Base-by-base conservation (phyloP, 192 early-diverging fungal species). In the Funneliformis geosporum region DNA sequence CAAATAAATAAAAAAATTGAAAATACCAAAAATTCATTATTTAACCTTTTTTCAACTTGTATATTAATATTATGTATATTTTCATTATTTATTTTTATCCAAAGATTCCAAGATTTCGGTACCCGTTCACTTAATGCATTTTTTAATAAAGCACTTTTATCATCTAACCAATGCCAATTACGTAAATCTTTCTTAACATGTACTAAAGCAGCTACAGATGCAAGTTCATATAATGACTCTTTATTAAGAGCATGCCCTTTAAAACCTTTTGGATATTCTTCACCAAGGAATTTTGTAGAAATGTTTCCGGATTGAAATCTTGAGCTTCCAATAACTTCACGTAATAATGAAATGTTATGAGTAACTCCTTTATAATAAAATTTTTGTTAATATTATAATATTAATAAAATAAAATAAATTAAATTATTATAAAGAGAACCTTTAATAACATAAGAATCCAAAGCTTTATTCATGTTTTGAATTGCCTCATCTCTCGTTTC, bases 261-360 rank as follows among this genome's bases (percentile, higher is more conserved):
- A 89, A 96, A 97, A 7, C 95, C 97, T 23, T 83, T 73, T 8
- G 96, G 96, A 82, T 96, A 98, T 76, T 96, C 93, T 83, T 95
- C 92, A 10, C 92, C 90, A 77, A 98, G 86, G 85, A 96, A 97
- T 62, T 91, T 88, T 38, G 97, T 98, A 8, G 93, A 91, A 79
- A 94, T 90, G 76, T 89, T 90, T 44, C 97, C 97, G 1, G 84
- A 73, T 33, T 69, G 82, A 83, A 97, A 98, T 38, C 91, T 88
- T 11, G 89, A 82, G 80, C 92, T 92, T 40, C 87, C 84, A 67
- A 96, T 83, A 40, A 98, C 95, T 73, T 96, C 95, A 43, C 95
- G 92, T 81, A 98, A 85, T 9, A 98, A 88, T 18, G 97, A 95
- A 46, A 98, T 94, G 83, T 98, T 98, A 88, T 97, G 95, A 3